phyloP scores from a whole-genome alignment of 495 filamentous ascomycete species.

The Talaromyces ruber region DNA sequence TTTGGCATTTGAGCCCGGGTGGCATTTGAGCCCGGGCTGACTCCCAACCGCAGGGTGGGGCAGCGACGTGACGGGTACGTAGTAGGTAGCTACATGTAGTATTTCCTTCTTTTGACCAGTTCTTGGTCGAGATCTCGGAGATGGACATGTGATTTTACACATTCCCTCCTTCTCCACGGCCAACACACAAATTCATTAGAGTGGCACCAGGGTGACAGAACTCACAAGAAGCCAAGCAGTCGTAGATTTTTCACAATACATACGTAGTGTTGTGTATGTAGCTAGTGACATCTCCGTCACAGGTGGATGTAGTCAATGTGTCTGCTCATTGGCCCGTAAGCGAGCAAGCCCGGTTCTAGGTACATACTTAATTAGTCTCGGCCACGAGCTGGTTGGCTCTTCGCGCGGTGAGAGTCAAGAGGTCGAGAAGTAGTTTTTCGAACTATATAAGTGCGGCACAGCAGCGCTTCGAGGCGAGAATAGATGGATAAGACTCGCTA shows the following conservation, averaged over 20 bases:
- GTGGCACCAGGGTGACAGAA: neutral
- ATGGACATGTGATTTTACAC: neutral
- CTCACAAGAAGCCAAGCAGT: neutral
- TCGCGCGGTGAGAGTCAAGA: neutral
- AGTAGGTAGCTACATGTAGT: neutral
- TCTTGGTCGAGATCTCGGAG: neutral
- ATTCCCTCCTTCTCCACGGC: neutral
- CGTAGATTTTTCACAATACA: neutral
- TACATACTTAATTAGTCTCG: neutral
- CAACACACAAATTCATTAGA: neutral
- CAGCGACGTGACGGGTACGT: too few relatives aligned
- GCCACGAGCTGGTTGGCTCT: neutral
- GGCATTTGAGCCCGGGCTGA: too few relatives aligned
- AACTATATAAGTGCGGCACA: conserved; percentile 1
- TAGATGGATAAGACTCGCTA: neutral
- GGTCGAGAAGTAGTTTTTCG: neutral
- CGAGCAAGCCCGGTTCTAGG: neutral
- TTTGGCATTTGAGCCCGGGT: too few relatives aligned
- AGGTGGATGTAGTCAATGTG: neutral
- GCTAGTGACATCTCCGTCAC: neutral
- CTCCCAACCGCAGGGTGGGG: too few relatives aligned
- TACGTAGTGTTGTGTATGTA: neutral
- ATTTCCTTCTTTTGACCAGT: neutral
- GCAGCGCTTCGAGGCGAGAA: neutral
- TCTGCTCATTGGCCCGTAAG: neutral